Evolutionary conservation across 805 yeast species (phyloP).

Genomic region (Metschnikowia reukaufii): DNA sequence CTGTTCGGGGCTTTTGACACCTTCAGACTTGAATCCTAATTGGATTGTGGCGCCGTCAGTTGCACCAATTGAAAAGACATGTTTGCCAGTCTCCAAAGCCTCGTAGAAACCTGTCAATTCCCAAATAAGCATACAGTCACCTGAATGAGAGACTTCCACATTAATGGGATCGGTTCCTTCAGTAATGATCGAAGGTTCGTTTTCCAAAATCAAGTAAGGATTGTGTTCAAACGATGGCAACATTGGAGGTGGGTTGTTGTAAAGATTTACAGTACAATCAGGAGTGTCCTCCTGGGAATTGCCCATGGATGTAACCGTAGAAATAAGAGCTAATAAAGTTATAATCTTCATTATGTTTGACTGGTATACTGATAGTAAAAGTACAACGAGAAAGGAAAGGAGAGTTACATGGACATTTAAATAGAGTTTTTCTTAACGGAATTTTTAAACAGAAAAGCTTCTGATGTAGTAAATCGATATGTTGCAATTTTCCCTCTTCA

Average conservation of each 20-base stretch:
- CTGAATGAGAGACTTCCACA: neutral
- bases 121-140: neutral
- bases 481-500: too few species aligned
- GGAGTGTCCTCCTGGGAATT: neutral
- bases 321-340: neutral
- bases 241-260: neutral
- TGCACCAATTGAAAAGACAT: neutral
- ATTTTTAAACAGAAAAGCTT: too few species aligned
- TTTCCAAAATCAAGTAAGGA: neutral
- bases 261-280: neutral
- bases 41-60: neutral
- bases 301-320: neutral
- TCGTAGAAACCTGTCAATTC: constrained; percentile 1
- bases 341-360: neutral
- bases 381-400: too few species aligned
- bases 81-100: neutral
- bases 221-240: neutral
- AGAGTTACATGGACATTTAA: too few species aligned
- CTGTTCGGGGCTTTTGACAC: neutral
- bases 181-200: neutral
- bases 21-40: neutral
- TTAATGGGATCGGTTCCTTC: neutral
- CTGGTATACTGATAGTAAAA: neutral
- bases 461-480: too few species aligned
- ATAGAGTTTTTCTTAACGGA: too few species aligned